phyloP scores from a whole-genome alignment of 805 yeast species.

The Yarrowia hollandica region DNA sequence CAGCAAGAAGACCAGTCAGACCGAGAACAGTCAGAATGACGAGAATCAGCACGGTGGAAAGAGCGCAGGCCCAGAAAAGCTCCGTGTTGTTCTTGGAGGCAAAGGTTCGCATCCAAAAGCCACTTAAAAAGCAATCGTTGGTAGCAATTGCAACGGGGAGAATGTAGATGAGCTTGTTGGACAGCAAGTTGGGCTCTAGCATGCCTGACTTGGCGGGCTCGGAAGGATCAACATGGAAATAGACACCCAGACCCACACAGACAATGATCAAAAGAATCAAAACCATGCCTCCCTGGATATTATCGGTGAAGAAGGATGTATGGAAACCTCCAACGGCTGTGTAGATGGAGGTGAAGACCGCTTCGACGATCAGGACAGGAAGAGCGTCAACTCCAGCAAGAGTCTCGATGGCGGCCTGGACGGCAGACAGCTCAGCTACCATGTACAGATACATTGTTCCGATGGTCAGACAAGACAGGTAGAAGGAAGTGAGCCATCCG shows the following conservation, averaged over 20 bases:
- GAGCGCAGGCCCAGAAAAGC: constrained; percentile 68
- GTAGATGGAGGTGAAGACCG: constrained; percentile 82
- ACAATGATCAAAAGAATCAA: constrained; percentile 66
- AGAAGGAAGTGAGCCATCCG: constrained; percentile 70
- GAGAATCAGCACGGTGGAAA: constrained; percentile 54
- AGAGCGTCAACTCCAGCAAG: constrained; percentile 77
- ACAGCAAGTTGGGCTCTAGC: constrained; percentile 64
- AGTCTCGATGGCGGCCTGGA: constrained; percentile 72
- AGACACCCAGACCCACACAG: constrained; percentile 73
- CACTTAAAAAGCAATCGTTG: constrained; percentile 85
- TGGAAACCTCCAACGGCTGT: constrained; percentile 87
- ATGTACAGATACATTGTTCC: constrained; percentile 75
- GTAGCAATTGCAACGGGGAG: constrained; percentile 83
- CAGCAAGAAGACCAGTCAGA: constrained; percentile 80
- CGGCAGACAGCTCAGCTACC: constrained; percentile 83
- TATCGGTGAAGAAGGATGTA: constrained; percentile 84
- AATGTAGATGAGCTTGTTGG: constrained; percentile 88
- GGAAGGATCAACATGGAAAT: constrained; percentile 60
- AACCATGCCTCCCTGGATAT: constrained; percentile 77
- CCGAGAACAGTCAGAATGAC: constrained; percentile 72
- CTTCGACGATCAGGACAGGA: constrained; percentile 80
- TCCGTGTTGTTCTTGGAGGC: constrained; percentile 80
- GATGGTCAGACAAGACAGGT: constrained; percentile 76
- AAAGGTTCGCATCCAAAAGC: constrained; percentile 93
- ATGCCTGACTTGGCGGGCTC: constrained; percentile 57